Base-by-base conservation (phyloP, 2,329 filamentous ascomycete species). In the Cladophialophora psammophila region DNA sequence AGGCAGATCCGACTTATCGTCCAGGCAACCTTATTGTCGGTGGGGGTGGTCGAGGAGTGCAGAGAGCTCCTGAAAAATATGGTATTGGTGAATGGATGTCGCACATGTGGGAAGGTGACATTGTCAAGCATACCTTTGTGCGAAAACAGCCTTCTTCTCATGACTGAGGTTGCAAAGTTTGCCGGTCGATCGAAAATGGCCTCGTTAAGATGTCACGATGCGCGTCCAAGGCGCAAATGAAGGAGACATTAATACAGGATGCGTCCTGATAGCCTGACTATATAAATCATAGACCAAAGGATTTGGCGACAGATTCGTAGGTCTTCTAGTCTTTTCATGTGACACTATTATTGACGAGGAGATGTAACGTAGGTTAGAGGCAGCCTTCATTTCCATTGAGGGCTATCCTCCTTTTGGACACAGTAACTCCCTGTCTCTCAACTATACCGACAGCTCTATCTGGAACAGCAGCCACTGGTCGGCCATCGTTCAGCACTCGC, bases 11-110 rank as follows among this genome's bases (percentile, higher is more conserved):
- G 1, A 80, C 72, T 0, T 95, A 94, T 73, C 84, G 92, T 0
- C 92, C 92, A 0, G 92, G 92, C 0, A 95, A 95, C 68, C 76
- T 95, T 61, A 93, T 95, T 67, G 79, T 94, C 2, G 92, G 92
- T 0, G 92, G 92, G 0, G 92, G 92, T 15, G 92, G 92, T 0
- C 82, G 91, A 35, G 92, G 91, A 0, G 82, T 88, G 1, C 83
- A 86, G 32, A 79, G 73, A 8, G 91, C 91, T 1, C 88, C 90
- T 0, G 74, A 83, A 6, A 78, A 87, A 34, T 78, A 85, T 65
- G 91, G 90, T 0, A 92, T 89, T 60, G 92, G 91, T 0, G 85
- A 91, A 13, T 94, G 92, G 92, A 82, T 85, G 4, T 86, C 90
- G 61, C 81, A 88, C 2, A 82, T 82, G n/a, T 84, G 89, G 32